Evolutionary conservation across 2,329 filamentous ascomycete genomes (phyloP), one percentile per base, ranked within the genome.

Genomic region (Magnaporthiopsis rhizophila): DNA sequence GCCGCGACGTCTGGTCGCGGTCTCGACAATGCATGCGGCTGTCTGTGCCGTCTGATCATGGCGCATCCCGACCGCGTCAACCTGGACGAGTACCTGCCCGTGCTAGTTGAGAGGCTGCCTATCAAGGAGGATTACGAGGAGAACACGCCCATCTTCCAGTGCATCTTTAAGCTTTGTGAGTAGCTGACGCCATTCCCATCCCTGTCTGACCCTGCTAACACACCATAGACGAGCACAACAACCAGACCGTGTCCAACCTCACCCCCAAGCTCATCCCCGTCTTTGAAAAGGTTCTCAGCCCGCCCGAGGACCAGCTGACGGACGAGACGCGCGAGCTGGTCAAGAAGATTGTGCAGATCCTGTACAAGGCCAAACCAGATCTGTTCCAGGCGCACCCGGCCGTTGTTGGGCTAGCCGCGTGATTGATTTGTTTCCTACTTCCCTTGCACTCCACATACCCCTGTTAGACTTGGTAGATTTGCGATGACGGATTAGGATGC

Each of bases 121-220:
- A 82, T 98, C 67, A 91, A 90, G 76, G 93, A 97, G 74, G 95
- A 98, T 76, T 98, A 86, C 71, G 92, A 97, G 77, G 95, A 98
- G 85, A 98, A 99, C 78, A 91, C 91, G 71, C 92, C 95, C 11
- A 88, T 98, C 66, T 99, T 89, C 79, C 85, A 89, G 75, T 96
- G 93, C 86, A 89, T 99, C 72, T 89, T 91, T 76, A 88, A 90
- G 76, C 84, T 98, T 68, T 97, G 86, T 89, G 81, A 81, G 87
- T 84, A 45, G 30, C 8, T 15, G 21, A 12, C 24, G 7, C 34
- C 7, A 7, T 3, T 7, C 3, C 34, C 34, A 8, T 8, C 34
- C 34, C 34, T 9, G 3, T 58, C 15, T 34, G 26, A 3, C 2
- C 6, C 2, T 13, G 62, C 34, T 56, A 65, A 68, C 72, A 73